Evolutionary conservation across 345 rosid genomes (phyloP).

Genomic region (Hibiscus trionum): DNA sequence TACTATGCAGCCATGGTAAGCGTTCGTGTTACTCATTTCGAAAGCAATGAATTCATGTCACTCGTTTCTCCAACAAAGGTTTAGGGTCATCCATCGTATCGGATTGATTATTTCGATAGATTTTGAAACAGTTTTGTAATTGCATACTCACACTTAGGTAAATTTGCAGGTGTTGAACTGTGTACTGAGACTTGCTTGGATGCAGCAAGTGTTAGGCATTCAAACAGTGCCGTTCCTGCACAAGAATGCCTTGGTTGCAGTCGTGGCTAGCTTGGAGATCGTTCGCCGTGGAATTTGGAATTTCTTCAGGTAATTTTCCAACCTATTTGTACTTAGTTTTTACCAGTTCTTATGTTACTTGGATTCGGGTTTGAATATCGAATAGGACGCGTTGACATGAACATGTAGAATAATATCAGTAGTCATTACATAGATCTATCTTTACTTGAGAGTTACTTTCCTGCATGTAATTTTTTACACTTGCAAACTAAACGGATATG

Average conservation of each 20-base stretch:
- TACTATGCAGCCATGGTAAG: conserved; percentile 69
- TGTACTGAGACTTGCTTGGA: conserved; percentile 72
- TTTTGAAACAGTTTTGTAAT: too few species aligned
- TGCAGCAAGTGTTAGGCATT: conserved; percentile 58
- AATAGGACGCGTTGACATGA: too few species aligned
- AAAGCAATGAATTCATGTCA: not conserved
- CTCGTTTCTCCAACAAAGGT: too few species aligned
- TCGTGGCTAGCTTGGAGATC: conserved; percentile 63
- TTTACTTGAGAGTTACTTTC: too few species aligned
- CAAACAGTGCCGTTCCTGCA: conserved; percentile 50
- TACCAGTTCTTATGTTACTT: too few species aligned
- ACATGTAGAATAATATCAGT: not conserved
- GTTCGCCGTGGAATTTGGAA: conserved; percentile 83
- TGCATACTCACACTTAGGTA: too few species aligned
- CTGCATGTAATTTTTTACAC: too few species aligned
- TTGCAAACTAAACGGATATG: not conserved
- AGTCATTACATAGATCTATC: too few species aligned
- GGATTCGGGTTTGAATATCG: not conserved
- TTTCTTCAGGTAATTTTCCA: conserved; percentile 59
- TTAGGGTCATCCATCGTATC: too few species aligned
- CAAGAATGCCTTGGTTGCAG: conserved; percentile 39
- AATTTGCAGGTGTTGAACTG: conserved; percentile 51
- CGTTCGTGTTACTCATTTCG: not conserved
- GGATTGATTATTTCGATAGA: too few species aligned
- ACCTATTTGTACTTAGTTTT: too few species aligned